Evolutionary conservation across 2,329 filamentous ascomycete species (phyloP).

Genomic region (Colletotrichum abscissum): DNA sequence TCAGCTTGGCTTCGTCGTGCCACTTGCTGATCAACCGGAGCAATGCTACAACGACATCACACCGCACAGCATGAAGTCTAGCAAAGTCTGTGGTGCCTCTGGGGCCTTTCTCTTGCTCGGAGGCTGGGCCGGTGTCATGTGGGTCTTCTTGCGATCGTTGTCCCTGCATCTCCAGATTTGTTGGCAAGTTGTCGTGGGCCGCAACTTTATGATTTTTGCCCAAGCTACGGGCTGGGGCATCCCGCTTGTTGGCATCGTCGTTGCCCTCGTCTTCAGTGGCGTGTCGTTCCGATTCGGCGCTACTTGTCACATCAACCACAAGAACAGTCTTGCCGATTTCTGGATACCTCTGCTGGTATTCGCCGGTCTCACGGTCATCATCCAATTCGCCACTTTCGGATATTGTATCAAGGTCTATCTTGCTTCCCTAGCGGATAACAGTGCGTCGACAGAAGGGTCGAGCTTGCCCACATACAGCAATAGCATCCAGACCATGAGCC

Average conservation of each 20-base stretch:
- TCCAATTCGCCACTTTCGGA: constrained; percentile 86
- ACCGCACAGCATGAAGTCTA: constrained; percentile 90
- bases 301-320: constrained; percentile 94
- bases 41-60: constrained; percentile 93
- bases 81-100: constrained; percentile 85
- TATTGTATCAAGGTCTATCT: constrained; percentile 98
- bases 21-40: constrained; percentile 79
- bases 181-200: constrained; percentile 92
- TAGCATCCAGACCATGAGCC: constrained; percentile 81
- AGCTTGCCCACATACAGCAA: constrained; percentile 79
- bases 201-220: constrained; percentile 88
- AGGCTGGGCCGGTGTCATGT: constrained; percentile 85
- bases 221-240: constrained; percentile 87
- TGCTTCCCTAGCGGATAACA: constrained; percentile 80
- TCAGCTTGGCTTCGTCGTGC: constrained; percentile 90
- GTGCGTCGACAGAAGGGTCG: constrained; percentile 76
- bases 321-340: constrained; percentile 83
- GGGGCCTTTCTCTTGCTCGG: constrained; percentile 88
- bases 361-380: constrained; percentile 78
- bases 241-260: constrained; percentile 77
- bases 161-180: constrained; percentile 97
- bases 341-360: constrained; percentile 92
- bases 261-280: constrained; percentile 86
- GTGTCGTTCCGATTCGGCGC: constrained; percentile 94
- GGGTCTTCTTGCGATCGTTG: constrained; percentile 90